Conservation (phyloP, 1,284 basidiomycete genomes). For the Sphagnurus paluster region DNA sequence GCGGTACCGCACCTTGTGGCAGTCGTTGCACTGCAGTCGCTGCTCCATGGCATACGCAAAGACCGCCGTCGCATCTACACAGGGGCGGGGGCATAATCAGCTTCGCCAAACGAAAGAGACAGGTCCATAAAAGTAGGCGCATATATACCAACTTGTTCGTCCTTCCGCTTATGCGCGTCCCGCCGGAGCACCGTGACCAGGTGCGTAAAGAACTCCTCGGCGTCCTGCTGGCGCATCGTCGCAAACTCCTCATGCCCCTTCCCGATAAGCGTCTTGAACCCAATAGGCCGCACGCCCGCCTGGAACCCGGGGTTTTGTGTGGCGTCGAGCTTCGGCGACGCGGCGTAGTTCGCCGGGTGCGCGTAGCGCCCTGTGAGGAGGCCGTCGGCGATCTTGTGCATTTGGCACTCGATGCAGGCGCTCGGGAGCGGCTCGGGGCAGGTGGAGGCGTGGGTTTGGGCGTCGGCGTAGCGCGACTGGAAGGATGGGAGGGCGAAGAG, state of each 20-base stretch:
- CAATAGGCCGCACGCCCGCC: constrained; percentile 79
- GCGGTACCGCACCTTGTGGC: constrained; percentile 87
- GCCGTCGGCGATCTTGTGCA: constrained; percentile 92
- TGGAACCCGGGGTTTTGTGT: constrained; percentile 83
- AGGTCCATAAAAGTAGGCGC: constrained; percentile 2
- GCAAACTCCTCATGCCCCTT: constrained; percentile 94
- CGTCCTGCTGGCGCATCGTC: constrained; percentile 97
- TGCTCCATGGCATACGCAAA: constrained; percentile 89
- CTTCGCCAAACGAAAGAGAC: background rate
- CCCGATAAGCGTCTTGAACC: constrained; percentile 90
- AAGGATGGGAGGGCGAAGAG: constrained; percentile 84
- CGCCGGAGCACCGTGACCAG: constrained; percentile 72
- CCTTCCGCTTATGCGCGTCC: constrained; percentile 56
- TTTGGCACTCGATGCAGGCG: constrained; percentile 91
- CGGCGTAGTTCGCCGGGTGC: constrained; percentile 42
- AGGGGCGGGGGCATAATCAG: background rate
- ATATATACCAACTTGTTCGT: constrained; percentile 35
- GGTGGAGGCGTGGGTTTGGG: constrained; percentile 53
- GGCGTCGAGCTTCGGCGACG: too few relatives aligned
- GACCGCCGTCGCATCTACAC: constrained; percentile 65
- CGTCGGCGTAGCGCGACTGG: constrained; percentile 69
- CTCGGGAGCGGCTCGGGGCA: constrained; percentile 78
- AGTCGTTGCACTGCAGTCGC: constrained; percentile 80
- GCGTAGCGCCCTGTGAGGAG: constrained; percentile 93
- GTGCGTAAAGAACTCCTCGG: constrained; percentile 93